Percentiles rank a stretch among this genome's conserved stretches.
These are phyloP conservation scores for Fagopyrum tataricum DNA, from an alignment of 148 eudicot species.

Conservation along the genomic window DNA sequence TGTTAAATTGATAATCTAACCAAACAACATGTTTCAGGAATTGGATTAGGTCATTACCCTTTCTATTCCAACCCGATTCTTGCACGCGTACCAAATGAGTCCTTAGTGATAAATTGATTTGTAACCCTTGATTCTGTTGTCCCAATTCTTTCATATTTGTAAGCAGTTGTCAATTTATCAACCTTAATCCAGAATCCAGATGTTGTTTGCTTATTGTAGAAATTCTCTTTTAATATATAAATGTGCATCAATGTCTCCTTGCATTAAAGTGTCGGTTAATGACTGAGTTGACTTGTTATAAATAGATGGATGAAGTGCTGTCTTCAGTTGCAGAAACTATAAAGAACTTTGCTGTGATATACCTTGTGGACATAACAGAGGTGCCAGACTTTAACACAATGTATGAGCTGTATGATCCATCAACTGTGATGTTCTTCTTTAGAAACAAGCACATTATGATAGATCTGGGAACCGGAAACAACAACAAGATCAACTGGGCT, in stretches of 20 bases:
- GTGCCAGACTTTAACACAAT: slow-evolving; percentile 14
- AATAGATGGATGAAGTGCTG: slow-evolving; percentile 16
- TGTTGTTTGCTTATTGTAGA: not conserved
- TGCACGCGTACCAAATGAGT: too few relatives aligned
- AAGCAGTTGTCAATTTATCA: too few relatives aligned
- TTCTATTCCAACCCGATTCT: too few relatives aligned
- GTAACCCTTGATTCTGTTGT: too few relatives aligned
- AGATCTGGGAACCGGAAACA: slow-evolving; percentile 14
- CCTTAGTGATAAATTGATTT: too few relatives aligned
- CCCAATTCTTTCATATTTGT: too few relatives aligned
- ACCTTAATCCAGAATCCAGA: not conserved
- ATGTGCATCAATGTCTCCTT: not conserved
- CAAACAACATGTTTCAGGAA: too few relatives aligned
- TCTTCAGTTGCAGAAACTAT: slow-evolving; percentile 13
- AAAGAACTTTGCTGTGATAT: slow-evolving; percentile 16
- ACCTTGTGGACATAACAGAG: slow-evolving; percentile 17
- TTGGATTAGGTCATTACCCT: too few relatives aligned
- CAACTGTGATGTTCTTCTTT: slow-evolving; percentile 14
- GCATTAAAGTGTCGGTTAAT: not conserved
- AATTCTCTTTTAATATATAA: not conserved
- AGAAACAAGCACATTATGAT: slow-evolving; percentile 17
- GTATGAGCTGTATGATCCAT: slow-evolving; percentile 14
- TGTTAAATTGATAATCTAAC: too few relatives aligned
- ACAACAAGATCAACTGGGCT: slow-evolving; percentile 17
- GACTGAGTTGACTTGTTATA: not conserved